Percentiles rank a stretch among this genome's conserved stretches.
phyloP scores from a whole-genome alignment of 805 yeast genomes.

The Saccharomycopsis guyanensis region DNA sequence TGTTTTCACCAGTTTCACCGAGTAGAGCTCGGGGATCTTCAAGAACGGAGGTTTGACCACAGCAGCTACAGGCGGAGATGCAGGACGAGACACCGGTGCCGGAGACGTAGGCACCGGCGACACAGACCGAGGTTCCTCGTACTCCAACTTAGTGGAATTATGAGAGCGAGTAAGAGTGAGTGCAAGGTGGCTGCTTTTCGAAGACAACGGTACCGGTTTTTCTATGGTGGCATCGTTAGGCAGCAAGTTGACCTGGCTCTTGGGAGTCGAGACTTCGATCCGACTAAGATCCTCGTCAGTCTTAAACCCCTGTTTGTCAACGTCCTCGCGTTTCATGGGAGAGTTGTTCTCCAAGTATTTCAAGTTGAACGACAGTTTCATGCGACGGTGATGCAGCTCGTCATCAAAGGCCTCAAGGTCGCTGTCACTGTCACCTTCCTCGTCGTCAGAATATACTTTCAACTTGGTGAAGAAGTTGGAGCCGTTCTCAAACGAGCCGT shows the following conservation, averaged over 20 bases:
- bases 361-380: not conserved
- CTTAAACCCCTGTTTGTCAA: not conserved
- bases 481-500: constrained; percentile 6
- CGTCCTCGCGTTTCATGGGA: not conserved
- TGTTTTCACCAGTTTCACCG: not conserved
- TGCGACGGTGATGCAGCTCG: not conserved
- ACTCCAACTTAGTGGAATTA: not conserved
- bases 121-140: not conserved
- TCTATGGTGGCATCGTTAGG: not conserved
- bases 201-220: not conserved
- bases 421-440: not conserved
- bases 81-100: too few species aligned
- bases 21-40: not conserved
- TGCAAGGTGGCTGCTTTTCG: not conserved
- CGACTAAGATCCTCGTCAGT: too few species aligned
- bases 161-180: constrained; percentile 6
- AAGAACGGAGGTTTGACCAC: not conserved
- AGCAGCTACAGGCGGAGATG: too few species aligned
- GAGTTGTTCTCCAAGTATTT: not conserved
- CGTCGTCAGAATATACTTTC: constrained; percentile 18
- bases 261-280: not conserved
- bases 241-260: not conserved
- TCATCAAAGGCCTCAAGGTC: not conserved
- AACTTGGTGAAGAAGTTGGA: constrained; percentile 12
- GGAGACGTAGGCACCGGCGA: too few species aligned